A percentile compares a stretch with the other conserved stretches of the same genome.
These are phyloP conservation scores for Colletotrichum plurivorum DNA, from an alignment of 2,329 filamentous ascomycete genomes.

Conservation along the genomic window DNA sequence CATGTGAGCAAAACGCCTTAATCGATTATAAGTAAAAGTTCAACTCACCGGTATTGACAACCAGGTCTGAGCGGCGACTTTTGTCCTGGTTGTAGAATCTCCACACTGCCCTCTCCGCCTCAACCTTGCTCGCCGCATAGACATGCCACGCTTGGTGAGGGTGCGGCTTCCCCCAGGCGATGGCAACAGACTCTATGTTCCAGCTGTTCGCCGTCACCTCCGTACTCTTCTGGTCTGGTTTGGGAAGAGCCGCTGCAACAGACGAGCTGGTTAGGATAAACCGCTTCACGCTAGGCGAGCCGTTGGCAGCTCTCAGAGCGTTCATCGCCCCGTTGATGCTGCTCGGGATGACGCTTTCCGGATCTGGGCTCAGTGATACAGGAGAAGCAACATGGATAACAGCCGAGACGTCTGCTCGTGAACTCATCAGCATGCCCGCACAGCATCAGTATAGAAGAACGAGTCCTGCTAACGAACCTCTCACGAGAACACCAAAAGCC, in stretches of 20 bases:
- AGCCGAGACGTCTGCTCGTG: conserved; percentile 19
- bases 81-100: conserved; percentile 52
- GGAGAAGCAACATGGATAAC: conserved; percentile 52
- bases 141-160: conserved; percentile 46
- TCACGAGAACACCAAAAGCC: conserved; percentile 46
- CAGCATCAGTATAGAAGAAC: neutral
- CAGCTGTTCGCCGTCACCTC: conserved; percentile 48
- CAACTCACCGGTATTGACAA: conserved; percentile 55
- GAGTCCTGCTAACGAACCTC: conserved; percentile 42
- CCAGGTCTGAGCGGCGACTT: conserved; percentile 52
- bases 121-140: conserved; percentile 57
- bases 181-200: conserved; percentile 51
- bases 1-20: conserved; percentile 38
- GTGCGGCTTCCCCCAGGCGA: conserved; percentile 53
- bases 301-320: conserved; percentile 53
- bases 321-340: conserved; percentile 47
- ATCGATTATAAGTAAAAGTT: conserved; percentile 44
- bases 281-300: conserved; percentile 52
- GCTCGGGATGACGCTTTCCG: conserved; percentile 54
- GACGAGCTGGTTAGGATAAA: conserved; percentile 53
- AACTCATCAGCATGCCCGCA: neutral
- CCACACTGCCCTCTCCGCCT: conserved; percentile 55
- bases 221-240: conserved; percentile 8
- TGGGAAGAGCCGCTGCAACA: conserved; percentile 28
- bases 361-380: conserved; percentile 52